phyloP scores from a whole-genome alignment of 768 basidiomycete genomes.

The Psilocybe sp. region DNA sequence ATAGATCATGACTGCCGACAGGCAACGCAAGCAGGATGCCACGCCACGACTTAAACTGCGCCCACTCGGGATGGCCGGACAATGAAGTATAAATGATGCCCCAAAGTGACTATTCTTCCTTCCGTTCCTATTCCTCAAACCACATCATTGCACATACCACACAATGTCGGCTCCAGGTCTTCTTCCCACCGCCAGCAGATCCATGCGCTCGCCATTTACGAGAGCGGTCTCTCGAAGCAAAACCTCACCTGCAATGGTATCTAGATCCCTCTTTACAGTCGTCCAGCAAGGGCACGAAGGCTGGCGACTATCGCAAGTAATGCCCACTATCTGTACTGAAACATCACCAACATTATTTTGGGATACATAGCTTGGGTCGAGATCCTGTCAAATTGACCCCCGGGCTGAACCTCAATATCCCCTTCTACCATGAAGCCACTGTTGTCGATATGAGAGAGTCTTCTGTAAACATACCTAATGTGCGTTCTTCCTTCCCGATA shows the following conservation, averaged over 20 bases:
- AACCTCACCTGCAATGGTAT: neutral
- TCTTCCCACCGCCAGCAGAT: too few relatives aligned
- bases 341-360: neutral
- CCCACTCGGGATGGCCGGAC: too few relatives aligned
- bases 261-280: constrained; percentile 40
- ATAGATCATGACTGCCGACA: too few relatives aligned
- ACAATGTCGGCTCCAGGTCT: too few relatives aligned
- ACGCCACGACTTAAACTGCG: too few relatives aligned
- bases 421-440: constrained; percentile 41
- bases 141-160: too few relatives aligned
- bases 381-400: constrained; percentile 42
- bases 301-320: constrained; percentile 43
- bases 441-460: constrained; percentile 47
- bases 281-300: constrained; percentile 52
- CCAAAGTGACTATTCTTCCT: too few relatives aligned
- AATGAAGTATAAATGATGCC: too few relatives aligned
- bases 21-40: too few relatives aligned
- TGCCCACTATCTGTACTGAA: neutral
- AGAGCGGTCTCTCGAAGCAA: neutral
- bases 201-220: too few relatives aligned
- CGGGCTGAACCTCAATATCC: constrained; percentile 44
- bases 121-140: too few relatives aligned
- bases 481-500: constrained; percentile 16
- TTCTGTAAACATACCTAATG: constrained; percentile 43
- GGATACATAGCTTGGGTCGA: constrained; percentile 38